These are phyloP conservation scores for Cladosporium velox DNA, from an alignment of 2,329 filamentous ascomycete genomes.

Conservation along the genomic window DNA sequence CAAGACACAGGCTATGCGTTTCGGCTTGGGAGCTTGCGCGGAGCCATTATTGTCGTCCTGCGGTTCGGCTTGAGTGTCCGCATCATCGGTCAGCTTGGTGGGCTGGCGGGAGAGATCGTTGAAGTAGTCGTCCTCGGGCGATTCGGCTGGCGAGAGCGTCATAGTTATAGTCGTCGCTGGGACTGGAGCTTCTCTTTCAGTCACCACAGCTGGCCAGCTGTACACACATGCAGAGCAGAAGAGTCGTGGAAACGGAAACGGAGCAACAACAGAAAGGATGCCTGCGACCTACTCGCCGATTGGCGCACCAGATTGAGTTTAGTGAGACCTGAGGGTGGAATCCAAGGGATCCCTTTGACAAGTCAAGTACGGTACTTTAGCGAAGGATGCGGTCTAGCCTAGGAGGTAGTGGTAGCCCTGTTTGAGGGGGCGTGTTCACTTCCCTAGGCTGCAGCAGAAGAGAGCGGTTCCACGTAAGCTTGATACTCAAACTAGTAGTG, in stretches of 20 bases:
- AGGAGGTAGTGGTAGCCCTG: not conserved
- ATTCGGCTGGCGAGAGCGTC: slow-evolving; percentile 23
- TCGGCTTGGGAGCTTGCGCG: slow-evolving; percentile 51
- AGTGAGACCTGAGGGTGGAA: not conserved
- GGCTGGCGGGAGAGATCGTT: slow-evolving; percentile 57
- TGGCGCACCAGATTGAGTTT: slow-evolving; percentile 9
- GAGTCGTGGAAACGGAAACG: not conserved
- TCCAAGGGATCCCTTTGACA: not conserved
- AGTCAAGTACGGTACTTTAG: not conserved
- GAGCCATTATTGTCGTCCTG: slow-evolving; percentile 51
- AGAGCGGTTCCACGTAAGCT: not conserved
- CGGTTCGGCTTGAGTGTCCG: not conserved
- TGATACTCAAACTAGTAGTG: not conserved
- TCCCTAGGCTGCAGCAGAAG: not conserved
- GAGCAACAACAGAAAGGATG: not conserved
- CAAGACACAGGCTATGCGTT: slow-evolving; percentile 91
- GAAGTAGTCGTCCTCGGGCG: slow-evolving; percentile 51
- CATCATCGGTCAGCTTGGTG: slow-evolving; percentile 15
- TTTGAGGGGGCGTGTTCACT: not conserved
- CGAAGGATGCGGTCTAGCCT: slow-evolving; percentile 7
- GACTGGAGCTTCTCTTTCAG: not conserved
- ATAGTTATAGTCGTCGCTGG: slow-evolving; percentile 6
- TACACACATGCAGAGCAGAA: not conserved
- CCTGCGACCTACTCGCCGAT: slow-evolving; percentile 1
- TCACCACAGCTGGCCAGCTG: not conserved